Evolutionary conservation across 345 rosid species (phyloP).

Genomic region (Moricandia arvensis): DNA sequence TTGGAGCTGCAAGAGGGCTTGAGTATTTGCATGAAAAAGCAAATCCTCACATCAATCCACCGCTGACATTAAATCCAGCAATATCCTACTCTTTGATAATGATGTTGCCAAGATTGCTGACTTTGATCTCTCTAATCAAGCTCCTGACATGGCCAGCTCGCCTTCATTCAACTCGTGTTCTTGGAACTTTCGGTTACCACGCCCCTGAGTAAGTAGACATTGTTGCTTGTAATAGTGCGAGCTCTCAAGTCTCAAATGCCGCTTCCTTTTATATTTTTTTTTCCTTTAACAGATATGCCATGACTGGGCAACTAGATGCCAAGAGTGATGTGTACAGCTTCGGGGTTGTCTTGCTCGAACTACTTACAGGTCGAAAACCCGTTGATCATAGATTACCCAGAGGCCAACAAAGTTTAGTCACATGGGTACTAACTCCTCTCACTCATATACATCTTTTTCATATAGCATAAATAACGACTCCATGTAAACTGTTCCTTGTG

Average conservation of each 20-base stretch:
- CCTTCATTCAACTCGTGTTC: slow-evolving; percentile 75
- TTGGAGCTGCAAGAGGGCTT: slow-evolving; percentile 76
- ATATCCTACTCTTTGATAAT: slow-evolving; percentile 66
- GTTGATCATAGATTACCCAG: slow-evolving; percentile 94
- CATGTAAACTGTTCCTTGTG: slow-evolving; percentile 12
- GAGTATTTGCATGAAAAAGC: slow-evolving; percentile 70
- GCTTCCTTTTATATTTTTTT: neutral
- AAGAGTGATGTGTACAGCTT: slow-evolving; percentile 91
- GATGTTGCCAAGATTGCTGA: slow-evolving; percentile 79
- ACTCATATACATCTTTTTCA: slow-evolving; percentile 9
- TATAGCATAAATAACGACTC: neutral
- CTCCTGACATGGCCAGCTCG: slow-evolving; percentile 88
- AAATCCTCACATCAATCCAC: slow-evolving; percentile 60
- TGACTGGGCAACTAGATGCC: slow-evolving; percentile 89
- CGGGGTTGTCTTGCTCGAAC: slow-evolving; percentile 92
- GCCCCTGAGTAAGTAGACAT: slow-evolving; percentile 66
- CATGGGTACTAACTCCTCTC: slow-evolving; percentile 58
- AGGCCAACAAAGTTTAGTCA: slow-evolving; percentile 85
- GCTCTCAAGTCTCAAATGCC: slow-evolving; percentile 2
- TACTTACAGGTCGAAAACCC: slow-evolving; percentile 91
- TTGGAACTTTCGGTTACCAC: slow-evolving; percentile 83
- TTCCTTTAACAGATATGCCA: slow-evolving; percentile 64
- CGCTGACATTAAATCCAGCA: slow-evolving; percentile 81
- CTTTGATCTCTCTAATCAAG: slow-evolving; percentile 82
- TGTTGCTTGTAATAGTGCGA: neutral